phyloP scores from a whole-genome alignment of 768 basidiomycete genomes.

The Russula earlei region DNA sequence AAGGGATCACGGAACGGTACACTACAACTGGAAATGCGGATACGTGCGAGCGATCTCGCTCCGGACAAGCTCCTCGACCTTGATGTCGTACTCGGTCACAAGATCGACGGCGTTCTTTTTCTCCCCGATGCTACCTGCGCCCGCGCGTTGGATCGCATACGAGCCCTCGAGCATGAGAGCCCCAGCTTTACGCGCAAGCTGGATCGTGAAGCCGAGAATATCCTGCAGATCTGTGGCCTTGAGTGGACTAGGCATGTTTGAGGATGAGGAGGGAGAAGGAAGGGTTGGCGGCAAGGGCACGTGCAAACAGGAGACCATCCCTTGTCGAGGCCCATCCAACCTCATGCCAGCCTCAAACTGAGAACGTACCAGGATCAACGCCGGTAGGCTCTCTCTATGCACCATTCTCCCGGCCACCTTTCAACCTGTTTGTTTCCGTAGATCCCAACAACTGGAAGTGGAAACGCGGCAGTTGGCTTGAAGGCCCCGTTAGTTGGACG shows the following conservation, averaged over 20 bases:
- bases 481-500: no score
- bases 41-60: constrained; percentile 53
- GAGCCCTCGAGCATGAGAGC: constrained; percentile 69
- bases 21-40: constrained; percentile 72
- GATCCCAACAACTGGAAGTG: no score
- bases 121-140: constrained; percentile 51
- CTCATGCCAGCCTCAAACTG: no score
- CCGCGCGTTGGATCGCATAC: constrained; percentile 51
- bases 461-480: no score
- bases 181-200: constrained; percentile 70
- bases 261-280: no score
- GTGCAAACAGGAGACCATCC: no score
- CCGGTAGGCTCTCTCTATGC: no score
- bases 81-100: constrained; percentile 91
- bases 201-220: constrained; percentile 58
- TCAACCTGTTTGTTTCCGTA: no score
- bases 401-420: no score
- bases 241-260: constrained; percentile 21
- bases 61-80: constrained; percentile 80
- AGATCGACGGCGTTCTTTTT: constrained; percentile 94
- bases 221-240: constrained; percentile 40
- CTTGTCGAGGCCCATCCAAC: no score
- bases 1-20: neutral
- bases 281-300: no score
- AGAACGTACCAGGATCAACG: no score